Conservation (phyloP, 176 grass and related monocot species). For the Carex myosuroides region DNA sequence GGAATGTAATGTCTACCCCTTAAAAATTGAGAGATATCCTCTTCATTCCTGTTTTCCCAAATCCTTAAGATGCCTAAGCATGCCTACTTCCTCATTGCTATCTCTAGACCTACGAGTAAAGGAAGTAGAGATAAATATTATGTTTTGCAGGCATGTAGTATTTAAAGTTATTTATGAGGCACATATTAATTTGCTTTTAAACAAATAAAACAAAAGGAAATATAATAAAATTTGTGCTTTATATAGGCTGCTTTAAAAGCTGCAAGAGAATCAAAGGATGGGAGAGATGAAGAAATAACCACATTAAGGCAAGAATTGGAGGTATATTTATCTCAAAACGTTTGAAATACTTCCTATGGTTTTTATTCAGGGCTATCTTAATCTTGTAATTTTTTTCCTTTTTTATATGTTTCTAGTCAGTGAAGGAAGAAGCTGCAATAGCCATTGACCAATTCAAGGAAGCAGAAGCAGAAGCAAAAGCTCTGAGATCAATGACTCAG, state of each 20-base stretch:
- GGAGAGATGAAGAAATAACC: slow-evolving; percentile 68
- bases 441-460: slow-evolving; percentile 69
- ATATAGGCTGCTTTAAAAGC: slow-evolving; percentile 75
- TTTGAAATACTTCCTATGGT: neutral
- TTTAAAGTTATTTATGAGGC: neutral
- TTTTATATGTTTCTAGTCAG: slow-evolving; percentile 31
- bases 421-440: slow-evolving; percentile 63
- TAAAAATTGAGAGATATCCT: neutral
- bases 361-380: neutral
- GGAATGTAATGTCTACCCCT: neutral
- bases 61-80: neutral
- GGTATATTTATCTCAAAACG: slow-evolving; percentile 32
- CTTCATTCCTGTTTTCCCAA: neutral
- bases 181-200: neutral
- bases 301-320: slow-evolving; percentile 74
- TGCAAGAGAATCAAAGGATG: slow-evolving; percentile 78
- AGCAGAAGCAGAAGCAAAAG: slow-evolving; percentile 65
- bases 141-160: neutral
- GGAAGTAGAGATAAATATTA: neutral
- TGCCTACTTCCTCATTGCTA: neutral
- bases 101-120: neutral
- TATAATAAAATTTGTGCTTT: neutral
- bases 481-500: slow-evolving; percentile 80
- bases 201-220: neutral
- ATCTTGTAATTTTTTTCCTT: neutral